These are phyloP conservation scores for Poterioochromonas sp. DNA, from an alignment of 352 stramenopile species.

Conservation along the genomic window DNA sequence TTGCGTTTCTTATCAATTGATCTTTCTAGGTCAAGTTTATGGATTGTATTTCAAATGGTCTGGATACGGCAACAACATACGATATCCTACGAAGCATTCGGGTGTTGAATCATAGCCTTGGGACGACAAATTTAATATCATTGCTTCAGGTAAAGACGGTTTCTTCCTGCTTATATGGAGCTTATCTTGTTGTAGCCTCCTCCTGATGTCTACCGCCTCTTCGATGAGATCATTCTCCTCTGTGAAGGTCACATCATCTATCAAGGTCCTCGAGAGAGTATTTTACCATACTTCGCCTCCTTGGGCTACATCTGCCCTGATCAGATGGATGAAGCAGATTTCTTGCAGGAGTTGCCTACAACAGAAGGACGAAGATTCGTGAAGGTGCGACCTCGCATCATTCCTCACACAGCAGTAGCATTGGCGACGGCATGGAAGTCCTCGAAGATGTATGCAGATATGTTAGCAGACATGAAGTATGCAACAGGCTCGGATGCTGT, in stretches of 20 bases:
- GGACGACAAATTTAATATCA: constrained; percentile 57
- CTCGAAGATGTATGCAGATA: neutral
- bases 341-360: constrained; percentile 66
- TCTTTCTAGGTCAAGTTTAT: constrained; percentile 61
- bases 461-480: constrained; percentile 6
- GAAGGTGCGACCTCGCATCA: constrained; percentile 22
- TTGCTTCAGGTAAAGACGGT: constrained; percentile 48
- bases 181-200: constrained; percentile 53
- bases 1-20: neutral
- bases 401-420: neutral
- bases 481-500: neutral
- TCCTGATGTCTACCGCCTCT: constrained; percentile 82
- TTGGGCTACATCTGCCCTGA: constrained; percentile 54
- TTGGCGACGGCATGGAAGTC: constrained; percentile 32
- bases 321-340: constrained; percentile 71
- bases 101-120: constrained; percentile 51
- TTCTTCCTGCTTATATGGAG: neutral
- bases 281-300: constrained; percentile 67
- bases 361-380: constrained; percentile 48
- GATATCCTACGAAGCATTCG: constrained; percentile 71
- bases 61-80: constrained; percentile 78
- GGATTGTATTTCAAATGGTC: constrained; percentile 82
- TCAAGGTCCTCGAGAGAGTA: constrained; percentile 58
- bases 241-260: constrained; percentile 83
- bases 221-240: constrained; percentile 88